Evolutionary conservation across 345 rosid species (phyloP), one percentile per base, ranked within the genome.

Genomic region (Eucalyptus tenuipes): DNA sequence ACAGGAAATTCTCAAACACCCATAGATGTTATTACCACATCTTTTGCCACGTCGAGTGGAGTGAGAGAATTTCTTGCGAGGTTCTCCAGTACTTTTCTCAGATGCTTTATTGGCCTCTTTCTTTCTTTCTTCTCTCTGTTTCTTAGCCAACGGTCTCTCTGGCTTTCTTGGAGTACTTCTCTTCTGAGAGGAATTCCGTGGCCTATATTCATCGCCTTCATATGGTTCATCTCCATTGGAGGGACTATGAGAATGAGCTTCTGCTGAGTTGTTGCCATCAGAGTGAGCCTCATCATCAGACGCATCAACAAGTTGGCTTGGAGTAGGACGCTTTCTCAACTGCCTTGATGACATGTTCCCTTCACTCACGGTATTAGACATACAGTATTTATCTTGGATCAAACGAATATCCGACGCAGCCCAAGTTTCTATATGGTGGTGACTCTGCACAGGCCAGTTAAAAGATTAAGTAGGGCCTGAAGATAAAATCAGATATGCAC

Each of bases 61-160:
- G 93, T 95, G 98, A 80, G 96, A 89, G 89, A 97, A 96, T 89
- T 95, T 97, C 93, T 94, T 93, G 57, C 88, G 88, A 31, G 92
- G 93, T 75, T 92, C 89, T 87, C 95, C 88, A 8, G 85, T 90
- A 53, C 92, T 88, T 49, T 93, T 87, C 89, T 90, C 95, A 31
- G 92, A 57, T 86, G 92, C 89, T 84, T 91, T 93, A 42, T 84
- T 81, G 64, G 88, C 91, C 68, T 87, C 93, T 89, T 91, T 92
- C 52, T 92, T 89, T 93, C 94, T 94, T 82, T 86, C 87, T 17
- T 89, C 85, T 85, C 89, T 92, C 88, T 90, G 94, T 85, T 88
- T 91, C 86, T 89, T 89, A 40, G 85, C 49, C 11, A 50, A 91
- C 8, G 90, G 88, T 92, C 89, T 91, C 89, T 92, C 92, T 85